phyloP scores from a whole-genome alignment of 768 basidiomycete genomes.

The Pleurotus tuber-regium region DNA sequence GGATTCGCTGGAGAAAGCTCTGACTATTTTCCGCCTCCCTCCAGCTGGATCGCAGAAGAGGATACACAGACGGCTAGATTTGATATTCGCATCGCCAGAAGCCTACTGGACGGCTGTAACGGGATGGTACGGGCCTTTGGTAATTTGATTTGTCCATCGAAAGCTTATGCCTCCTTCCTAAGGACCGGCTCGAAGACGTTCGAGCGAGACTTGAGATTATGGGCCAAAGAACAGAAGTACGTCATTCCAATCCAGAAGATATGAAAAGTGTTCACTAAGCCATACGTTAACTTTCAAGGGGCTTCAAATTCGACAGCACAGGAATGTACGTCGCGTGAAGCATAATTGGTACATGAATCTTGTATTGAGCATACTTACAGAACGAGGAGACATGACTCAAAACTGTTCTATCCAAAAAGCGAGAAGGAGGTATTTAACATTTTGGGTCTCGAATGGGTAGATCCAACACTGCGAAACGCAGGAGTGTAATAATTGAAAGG shows the following conservation, averaged over 20 bases:
- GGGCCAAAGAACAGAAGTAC: slow-evolving; percentile 66
- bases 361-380: slow-evolving; percentile 28
- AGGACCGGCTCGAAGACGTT: slow-evolving; percentile 93
- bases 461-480: slow-evolving; percentile 72
- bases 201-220: slow-evolving; percentile 76
- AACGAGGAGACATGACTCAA: slow-evolving; percentile 63
- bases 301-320: slow-evolving; percentile 82
- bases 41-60: slow-evolving; percentile 24
- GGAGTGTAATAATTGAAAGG: slow-evolving; percentile 42
- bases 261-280: neutral
- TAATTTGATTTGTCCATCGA: neutral
- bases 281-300: slow-evolving; percentile 35
- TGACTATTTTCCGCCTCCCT: slow-evolving; percentile 77
- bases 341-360: neutral
- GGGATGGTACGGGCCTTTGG: slow-evolving; percentile 61
- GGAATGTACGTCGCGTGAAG: slow-evolving; percentile 55
- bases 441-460: slow-evolving; percentile 67
- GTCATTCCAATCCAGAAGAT: slow-evolving; percentile 12
- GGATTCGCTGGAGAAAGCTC: slow-evolving; percentile 82
- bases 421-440: slow-evolving; percentile 75
- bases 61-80: slow-evolving; percentile 70
- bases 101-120: slow-evolving; percentile 87
- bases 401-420: slow-evolving; percentile 53
- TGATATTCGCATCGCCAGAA: slow-evolving; percentile 76
- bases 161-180: neutral